Evolutionary conservation across 257 asterid genomes (phyloP), one percentile per base, ranked within the genome.

Genomic region (Fraxinus anomala): DNA sequence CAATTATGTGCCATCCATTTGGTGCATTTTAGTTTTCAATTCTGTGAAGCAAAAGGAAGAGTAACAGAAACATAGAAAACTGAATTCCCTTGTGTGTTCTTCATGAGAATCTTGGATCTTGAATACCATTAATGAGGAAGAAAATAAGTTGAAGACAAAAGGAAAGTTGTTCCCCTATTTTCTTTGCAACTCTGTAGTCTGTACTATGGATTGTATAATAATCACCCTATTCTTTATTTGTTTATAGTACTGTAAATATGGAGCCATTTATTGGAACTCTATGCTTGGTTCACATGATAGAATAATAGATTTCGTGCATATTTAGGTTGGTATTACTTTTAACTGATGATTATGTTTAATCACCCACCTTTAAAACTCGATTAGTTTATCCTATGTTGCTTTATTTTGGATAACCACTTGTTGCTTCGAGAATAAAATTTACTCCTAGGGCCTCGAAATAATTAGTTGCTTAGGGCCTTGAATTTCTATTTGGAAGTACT

Each of bases 11-110:
- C 75, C 56, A 16, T 23, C 68, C 44, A 36, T 28, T 61, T 68
- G 75, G 72, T 79, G 73, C 78, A 76, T 78, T 79, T 73, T 78
- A 31, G 82, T 37, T 73, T 21, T 40, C 31, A 51, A 72, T 71
- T 69, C 31, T 17, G 70, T 65, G 74, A 44, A 36, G 63, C 44
- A 12, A 36, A 73, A 14, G 42, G 68, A 73, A 37, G 61, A 40
- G 19, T 26, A 3, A 51, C 37, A 28, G 26, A 71, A 73, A 34
- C 16, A 19, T 10, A 24, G 30, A 54, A 54, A 63, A 63, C 26
- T 28, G 12, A 37, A 16, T 9, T 39, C 65, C 42, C 31, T 28
- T 7, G 24, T 7, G n/a, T 76, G 44, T n/a, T 40, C 44, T 17
- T 14, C 26, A 73, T 30, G 65, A 37, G 28, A 67, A 54, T 24